phyloP scores from a whole-genome alignment of 306 rosid species.

The Amphicarpaea edgeworthii region DNA sequence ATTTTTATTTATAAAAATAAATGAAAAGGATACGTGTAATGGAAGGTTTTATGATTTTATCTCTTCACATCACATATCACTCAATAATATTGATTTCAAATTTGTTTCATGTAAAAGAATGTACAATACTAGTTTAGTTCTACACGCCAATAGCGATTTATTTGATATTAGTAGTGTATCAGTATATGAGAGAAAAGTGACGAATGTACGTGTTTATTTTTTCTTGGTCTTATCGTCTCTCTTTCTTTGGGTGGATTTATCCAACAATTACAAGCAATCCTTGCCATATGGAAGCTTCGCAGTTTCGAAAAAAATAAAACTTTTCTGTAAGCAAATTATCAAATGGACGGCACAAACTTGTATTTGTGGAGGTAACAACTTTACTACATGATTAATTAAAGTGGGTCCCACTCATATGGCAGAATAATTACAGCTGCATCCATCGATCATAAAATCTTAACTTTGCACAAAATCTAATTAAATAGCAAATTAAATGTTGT shows the following conservation, averaged over 20 bases:
- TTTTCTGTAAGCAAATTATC: constrained; percentile 21
- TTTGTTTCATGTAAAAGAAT: not conserved
- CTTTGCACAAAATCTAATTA: not conserved
- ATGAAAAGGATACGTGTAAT: not conserved
- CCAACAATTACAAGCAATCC: constrained; percentile 10
- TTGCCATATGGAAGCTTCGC: constrained; percentile 26
- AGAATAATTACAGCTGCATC: not conserved
- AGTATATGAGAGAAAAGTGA: constrained; percentile 50
- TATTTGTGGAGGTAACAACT: constrained; percentile 31
- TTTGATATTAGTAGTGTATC: too few species aligned
- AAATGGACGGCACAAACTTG: constrained; percentile 31
- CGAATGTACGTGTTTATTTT: constrained; percentile 46
- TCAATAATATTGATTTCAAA: not conserved
- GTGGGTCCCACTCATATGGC: not conserved
- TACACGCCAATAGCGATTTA: not conserved
- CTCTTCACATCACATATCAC: not conserved
- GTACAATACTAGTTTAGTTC: not conserved
- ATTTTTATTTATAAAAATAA: not conserved
- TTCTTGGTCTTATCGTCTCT: constrained; percentile 46
- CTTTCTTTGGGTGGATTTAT: constrained; percentile 41
- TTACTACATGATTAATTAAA: not conserved
- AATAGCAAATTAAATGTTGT: not conserved
- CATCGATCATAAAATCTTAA: not conserved
- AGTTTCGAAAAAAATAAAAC: constrained; percentile 10
- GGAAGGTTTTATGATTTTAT: not conserved